A percentile compares a stretch with the other conserved stretches of the same genome.
These are phyloP conservation scores for Massarina eburnea DNA, from an alignment of 2,329 filamentous ascomycete genomes.

Conservation along the genomic window DNA sequence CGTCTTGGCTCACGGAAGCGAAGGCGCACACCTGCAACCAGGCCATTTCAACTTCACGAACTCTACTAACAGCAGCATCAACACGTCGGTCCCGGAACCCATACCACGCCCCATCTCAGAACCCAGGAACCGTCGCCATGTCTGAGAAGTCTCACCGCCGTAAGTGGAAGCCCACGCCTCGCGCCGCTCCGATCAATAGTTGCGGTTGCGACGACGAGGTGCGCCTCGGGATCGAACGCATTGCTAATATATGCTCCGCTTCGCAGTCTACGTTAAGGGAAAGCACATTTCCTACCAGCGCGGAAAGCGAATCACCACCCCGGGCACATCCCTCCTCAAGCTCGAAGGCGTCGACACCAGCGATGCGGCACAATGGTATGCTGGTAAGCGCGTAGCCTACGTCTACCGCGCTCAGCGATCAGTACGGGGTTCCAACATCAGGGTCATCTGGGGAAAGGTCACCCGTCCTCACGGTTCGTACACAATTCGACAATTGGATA, in stretches of 20 bases:
- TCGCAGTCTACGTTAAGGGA: constrained; percentile 60
- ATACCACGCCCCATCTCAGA: constrained; percentile 25
- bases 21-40: constrained; percentile 3
- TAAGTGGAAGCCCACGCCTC: constrained; percentile 14
- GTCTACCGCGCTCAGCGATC: constrained; percentile 96
- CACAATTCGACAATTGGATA: background rate
- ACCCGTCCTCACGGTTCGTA: constrained; percentile 85
- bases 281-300: constrained; percentile 95
- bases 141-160: constrained; percentile 42
- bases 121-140: constrained; percentile 38
- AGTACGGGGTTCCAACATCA: constrained; percentile 96
- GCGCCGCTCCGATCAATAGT: background rate
- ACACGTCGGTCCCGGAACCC: constrained; percentile 29
- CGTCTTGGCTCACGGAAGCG: background rate
- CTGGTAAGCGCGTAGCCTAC: constrained; percentile 98
- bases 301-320: constrained; percentile 80
- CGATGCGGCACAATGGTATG: constrained; percentile 87
- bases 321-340: constrained; percentile 91
- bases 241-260: constrained; percentile 13
- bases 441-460: constrained; percentile 95
- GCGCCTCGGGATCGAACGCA: background rate
- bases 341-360: constrained; percentile 96
- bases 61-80: constrained; percentile 37
- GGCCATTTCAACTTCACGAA: constrained; percentile 9
- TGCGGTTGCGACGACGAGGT: background rate